These are phyloP conservation scores for Neonothopanus nambi DNA, from an alignment of 1,284 basidiomycete species.

Conservation along the genomic window DNA sequence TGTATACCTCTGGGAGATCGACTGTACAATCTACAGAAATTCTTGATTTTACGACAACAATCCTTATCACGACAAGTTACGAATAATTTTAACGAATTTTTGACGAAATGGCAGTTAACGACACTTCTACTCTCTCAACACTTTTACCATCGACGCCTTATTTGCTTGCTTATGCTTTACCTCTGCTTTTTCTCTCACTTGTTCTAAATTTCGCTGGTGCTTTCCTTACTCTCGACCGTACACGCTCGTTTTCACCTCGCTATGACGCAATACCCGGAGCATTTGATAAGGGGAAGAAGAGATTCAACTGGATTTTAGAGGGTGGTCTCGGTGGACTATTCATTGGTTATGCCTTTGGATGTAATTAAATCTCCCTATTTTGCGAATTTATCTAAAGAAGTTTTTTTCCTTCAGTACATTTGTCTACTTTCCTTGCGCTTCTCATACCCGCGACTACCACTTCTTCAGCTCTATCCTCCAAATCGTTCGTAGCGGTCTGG, in stretches of 20 bases:
- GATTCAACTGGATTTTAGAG: conserved; percentile 37
- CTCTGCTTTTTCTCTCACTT: conserved; percentile 52
- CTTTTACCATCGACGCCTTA: conserved; percentile 42
- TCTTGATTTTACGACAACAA: too few relatives aligned
- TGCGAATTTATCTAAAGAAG: conserved; percentile 9
- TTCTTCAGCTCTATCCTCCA: conserved; percentile 40
- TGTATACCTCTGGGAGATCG: too few relatives aligned
- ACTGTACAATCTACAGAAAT: too few relatives aligned
- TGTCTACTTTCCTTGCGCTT: conserved; percentile 59
- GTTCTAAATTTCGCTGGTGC: conserved; percentile 61
- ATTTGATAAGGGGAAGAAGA: conserved; percentile 35
- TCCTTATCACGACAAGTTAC: too few relatives aligned
- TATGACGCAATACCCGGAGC: conserved; percentile 40
- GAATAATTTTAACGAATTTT: too few relatives aligned
- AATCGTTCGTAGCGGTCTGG: conserved; percentile 61
- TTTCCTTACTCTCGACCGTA: conserved; percentile 68
- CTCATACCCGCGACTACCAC: conserved; percentile 48
- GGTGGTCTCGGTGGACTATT: conserved; percentile 65
- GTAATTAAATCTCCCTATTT: conserved; percentile 35
- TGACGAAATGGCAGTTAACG: too few relatives aligned
- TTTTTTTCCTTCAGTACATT: conserved; percentile 44
- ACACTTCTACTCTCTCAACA: conserved; percentile 7
- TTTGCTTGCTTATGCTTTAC: conserved; percentile 54
- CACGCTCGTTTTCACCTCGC: conserved; percentile 55
- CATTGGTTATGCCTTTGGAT: conserved; percentile 58